Percentiles rank a stretch among this genome's conserved stretches.
phyloP scores from a whole-genome alignment of 1,139 yeast species.

The Sugiyamaella sp. region DNA sequence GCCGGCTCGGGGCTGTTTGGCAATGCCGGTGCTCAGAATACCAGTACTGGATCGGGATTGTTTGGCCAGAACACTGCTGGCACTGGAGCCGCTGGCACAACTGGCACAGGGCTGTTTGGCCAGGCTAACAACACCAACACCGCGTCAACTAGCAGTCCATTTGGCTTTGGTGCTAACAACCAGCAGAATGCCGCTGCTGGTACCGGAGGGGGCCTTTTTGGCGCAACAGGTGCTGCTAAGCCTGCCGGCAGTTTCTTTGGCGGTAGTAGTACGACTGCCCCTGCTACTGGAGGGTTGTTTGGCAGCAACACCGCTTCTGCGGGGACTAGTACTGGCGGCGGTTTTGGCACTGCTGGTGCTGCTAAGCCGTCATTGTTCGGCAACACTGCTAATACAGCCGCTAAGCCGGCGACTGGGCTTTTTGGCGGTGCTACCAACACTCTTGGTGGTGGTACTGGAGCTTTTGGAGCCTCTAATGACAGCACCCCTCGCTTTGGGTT shows the following conservation, averaged over 20 bases:
- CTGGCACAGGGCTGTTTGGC: slow-evolving; percentile 14
- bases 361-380: slow-evolving; percentile 24
- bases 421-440: slow-evolving; percentile 38
- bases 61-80: slow-evolving; percentile 37
- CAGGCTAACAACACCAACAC: neutral
- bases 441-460: slow-evolving; percentile 30
- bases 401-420: slow-evolving; percentile 32
- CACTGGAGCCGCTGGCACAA: slow-evolving; percentile 2
- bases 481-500: slow-evolving; percentile 8
- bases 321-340: slow-evolving; percentile 8
- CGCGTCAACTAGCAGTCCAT: slow-evolving; percentile 13
- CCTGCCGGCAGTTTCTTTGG: slow-evolving; percentile 42
- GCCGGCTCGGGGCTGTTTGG: slow-evolving; percentile 28
- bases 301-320: slow-evolving; percentile 28
- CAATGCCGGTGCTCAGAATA: slow-evolving; percentile 34
- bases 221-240: slow-evolving; percentile 35
- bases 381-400: slow-evolving; percentile 25
- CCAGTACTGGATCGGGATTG: slow-evolving; percentile 39
- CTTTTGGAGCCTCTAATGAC: slow-evolving; percentile 24
- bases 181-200: slow-evolving; percentile 8
- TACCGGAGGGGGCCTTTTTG: slow-evolving; percentile 37
- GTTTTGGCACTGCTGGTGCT: slow-evolving; percentile 10
- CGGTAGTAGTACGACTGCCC: too few relatives aligned
- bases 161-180: slow-evolving; percentile 9
- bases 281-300: slow-evolving; percentile 38